Conservation (phyloP, 345 rosid species). For the Bruguiera gymnorhiza region DNA sequence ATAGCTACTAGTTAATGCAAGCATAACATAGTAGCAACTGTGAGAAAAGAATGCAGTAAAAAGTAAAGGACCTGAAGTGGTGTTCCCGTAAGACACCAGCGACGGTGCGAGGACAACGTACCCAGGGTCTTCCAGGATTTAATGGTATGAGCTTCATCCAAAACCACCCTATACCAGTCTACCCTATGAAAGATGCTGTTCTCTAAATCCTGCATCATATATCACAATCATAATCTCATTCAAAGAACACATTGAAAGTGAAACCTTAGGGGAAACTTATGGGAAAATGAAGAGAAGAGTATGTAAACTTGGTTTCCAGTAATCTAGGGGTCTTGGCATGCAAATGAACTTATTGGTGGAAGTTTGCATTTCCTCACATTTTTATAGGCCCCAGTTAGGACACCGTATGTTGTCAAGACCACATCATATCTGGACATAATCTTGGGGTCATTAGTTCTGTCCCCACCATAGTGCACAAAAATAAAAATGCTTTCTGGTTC, state of each 20-base stretch:
- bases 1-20: not conserved
- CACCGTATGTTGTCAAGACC: constrained; percentile 71
- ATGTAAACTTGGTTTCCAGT: no score
- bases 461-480: constrained; percentile 64
- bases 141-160: constrained; percentile 74
- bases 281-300: no score
- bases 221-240: constrained; percentile 5
- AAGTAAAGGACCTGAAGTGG: constrained; percentile 50
- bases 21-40: not conserved
- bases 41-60: not conserved
- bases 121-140: constrained; percentile 48
- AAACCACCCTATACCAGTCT: constrained; percentile 62
- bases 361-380: constrained; percentile 33
- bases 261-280: not conserved
- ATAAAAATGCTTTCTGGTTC: constrained; percentile 42
- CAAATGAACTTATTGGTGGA: not conserved
- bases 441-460: constrained; percentile 47
- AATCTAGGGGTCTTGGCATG: not conserved
- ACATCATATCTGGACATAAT: constrained; percentile 50
- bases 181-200: constrained; percentile 52
- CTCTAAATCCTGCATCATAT: constrained; percentile 32
- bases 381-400: constrained; percentile 52
- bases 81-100: constrained; percentile 79
- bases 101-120: constrained; percentile 48
- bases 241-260: not conserved